These are phyloP conservation scores for Spathaspora girioi DNA, from an alignment of 805 yeast genomes.

Conservation along the genomic window DNA sequence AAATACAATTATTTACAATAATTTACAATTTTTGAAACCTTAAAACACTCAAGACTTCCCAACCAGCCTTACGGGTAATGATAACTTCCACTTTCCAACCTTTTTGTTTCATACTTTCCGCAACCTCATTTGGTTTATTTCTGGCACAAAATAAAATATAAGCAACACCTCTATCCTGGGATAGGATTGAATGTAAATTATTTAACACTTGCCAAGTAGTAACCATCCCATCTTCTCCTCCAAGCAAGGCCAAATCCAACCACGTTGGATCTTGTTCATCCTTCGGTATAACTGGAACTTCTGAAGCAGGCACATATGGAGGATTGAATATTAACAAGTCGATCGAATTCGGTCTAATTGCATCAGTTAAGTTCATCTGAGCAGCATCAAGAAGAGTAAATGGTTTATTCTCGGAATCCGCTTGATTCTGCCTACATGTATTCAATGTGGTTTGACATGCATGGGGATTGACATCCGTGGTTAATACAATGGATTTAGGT, in stretches of 20 bases:
- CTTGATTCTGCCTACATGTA: constrained; percentile 19
- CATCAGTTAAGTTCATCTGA: constrained; percentile 58
- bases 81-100: constrained; percentile 57
- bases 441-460: constrained; percentile 51
- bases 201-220: constrained; percentile 67
- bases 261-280: constrained; percentile 51
- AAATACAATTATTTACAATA: not conserved
- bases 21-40: constrained; percentile 37
- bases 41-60: constrained; percentile 86
- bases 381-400: constrained; percentile 19
- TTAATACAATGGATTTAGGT: constrained; percentile 48
- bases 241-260: constrained; percentile 87
- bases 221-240: constrained; percentile 89
- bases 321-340: constrained; percentile 89
- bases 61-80: constrained; percentile 79
- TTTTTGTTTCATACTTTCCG: constrained; percentile 37
- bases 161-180: constrained; percentile 61
- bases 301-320: constrained; percentile 91
- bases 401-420: not conserved
- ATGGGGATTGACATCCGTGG: constrained; percentile 79
- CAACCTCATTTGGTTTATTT: constrained; percentile 70
- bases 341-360: constrained; percentile 43
- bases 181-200: constrained; percentile 48
- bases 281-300: constrained; percentile 59
- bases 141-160: constrained; percentile 90